Base-by-base conservation (phyloP, 305 asterid species). In the Rubia peregrina region DNA sequence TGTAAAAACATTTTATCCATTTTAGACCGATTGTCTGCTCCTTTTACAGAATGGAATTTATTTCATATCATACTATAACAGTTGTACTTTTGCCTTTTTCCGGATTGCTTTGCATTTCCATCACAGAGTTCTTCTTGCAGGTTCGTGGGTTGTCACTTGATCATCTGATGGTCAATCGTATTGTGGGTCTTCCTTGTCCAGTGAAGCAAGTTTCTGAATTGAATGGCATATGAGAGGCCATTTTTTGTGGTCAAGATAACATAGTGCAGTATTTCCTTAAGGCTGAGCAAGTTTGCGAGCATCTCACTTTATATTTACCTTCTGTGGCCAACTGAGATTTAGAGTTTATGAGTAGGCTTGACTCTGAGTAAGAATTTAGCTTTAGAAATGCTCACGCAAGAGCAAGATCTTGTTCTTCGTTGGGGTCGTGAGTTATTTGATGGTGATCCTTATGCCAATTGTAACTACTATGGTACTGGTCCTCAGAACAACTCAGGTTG, bases 351-450 rank as follows among this genome's bases (percentile, higher is more conserved):
- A 57, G 75, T 71, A 57, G 79, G 44, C 55, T 62, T 68, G 44
- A 66, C 24, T 48, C 70, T 73, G 66, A 73, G 61, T 75, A 51
- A 76, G 56, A 65, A 61, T 61, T 17, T 68, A 38, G 36, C 48
- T 21, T 43, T 42, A 26, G 67, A 79, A 73, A 92, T 92, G 98
- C 81, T 87, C 70, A 83, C 95, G 8, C 85, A 87, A 53, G 98
- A 92, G 76, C 97, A 90, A 86, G 97, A 90, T 86, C 91, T 95
- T 5, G 95, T 92, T 71, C 83, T 92, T 73, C 89, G 88, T 69
- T 92, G 98, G 98, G 98, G 98, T 55, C 97, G 87, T 80, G 91
- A 86, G 85, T 88, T 92, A 74, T 92, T 92, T 48, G 95, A 90
- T 40, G 90, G 95, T 5, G 92, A 90, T 82, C 98, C 97, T 22